phyloP scores from a whole-genome alignment of 495 filamentous ascomycete species.

The Entonaema liquescens region DNA sequence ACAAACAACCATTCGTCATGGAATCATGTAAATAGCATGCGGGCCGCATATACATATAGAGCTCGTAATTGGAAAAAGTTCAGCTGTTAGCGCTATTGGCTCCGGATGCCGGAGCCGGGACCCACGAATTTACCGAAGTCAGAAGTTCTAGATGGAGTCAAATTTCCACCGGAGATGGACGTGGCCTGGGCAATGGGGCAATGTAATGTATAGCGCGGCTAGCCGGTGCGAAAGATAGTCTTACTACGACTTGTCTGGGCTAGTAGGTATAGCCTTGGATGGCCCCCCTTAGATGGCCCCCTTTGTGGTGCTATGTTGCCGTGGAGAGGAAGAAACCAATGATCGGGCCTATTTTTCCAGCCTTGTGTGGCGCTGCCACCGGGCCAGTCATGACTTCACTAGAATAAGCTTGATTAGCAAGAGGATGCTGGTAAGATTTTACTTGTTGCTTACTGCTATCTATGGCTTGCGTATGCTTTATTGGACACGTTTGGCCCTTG shows the following conservation, averaged over 20 bases:
- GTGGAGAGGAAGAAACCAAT: constrained; percentile 4
- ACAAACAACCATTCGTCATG: constrained; percentile 14
- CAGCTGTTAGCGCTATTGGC: constrained; percentile 15
- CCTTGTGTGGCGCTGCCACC: constrained; percentile 36
- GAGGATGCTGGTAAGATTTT: constrained; percentile 21
- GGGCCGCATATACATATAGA: constrained; percentile 9
- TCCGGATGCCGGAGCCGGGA: constrained; percentile 12
- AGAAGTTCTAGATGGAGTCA: constrained; percentile 26
- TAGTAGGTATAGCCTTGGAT: constrained; percentile 20
- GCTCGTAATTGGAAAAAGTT: constrained; percentile 8
- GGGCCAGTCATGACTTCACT: constrained; percentile 19
- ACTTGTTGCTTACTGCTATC: constrained; percentile 33
- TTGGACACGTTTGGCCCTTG: constrained; percentile 38
- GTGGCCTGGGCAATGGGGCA: constrained; percentile 16
- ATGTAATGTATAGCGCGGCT: constrained; percentile 19
- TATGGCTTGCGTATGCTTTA: constrained; percentile 33
- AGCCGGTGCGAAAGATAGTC: constrained; percentile 16
- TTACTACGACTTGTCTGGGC: constrained; percentile 22
- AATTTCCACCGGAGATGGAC: constrained; percentile 20
- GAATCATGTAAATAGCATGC: constrained; percentile 18
- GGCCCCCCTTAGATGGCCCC: neutral
- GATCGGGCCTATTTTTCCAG: constrained; percentile 40
- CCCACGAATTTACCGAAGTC: constrained; percentile 30
- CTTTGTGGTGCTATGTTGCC: neutral
- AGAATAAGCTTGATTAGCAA: constrained; percentile 21